Evolutionary conservation across 768 basidiomycete species (phyloP).

Genomic region (Mycena albidolilacea): DNA sequence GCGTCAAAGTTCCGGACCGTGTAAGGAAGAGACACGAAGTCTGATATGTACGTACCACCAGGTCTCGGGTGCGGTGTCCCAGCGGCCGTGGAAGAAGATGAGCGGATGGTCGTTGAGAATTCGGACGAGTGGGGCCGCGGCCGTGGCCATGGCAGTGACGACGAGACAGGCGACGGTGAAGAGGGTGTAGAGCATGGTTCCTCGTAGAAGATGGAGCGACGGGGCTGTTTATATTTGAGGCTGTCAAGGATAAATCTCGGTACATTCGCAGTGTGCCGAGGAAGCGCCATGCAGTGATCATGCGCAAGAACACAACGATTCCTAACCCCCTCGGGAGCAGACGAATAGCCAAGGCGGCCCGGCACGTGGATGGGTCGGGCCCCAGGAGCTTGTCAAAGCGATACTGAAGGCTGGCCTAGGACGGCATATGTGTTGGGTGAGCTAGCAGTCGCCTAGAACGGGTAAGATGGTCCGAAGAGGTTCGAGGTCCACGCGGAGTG

Average conservation of each 20-base stretch:
- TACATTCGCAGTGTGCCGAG: not conserved
- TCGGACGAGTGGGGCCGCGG: not conserved
- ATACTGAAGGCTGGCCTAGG: too few species aligned
- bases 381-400: too few species aligned
- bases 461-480: too few species aligned
- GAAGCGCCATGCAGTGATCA: not conserved
- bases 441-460: too few species aligned
- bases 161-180: not conserved
- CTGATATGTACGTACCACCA: constrained; percentile 61
- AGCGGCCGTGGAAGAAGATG: constrained; percentile 66
- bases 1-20: not conserved
- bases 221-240: not conserved
- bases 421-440: too few species aligned
- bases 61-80: constrained; percentile 67
- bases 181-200: not conserved
- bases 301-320: too few species aligned
- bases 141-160: not conserved
- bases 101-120: constrained; percentile 56
- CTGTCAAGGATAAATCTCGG: not conserved
- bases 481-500: too few species aligned
- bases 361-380: too few species aligned
- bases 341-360: too few species aligned
- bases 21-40: not conserved
- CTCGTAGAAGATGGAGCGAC: not conserved
- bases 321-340: too few species aligned